Base-by-base conservation (phyloP, 78 protist genomes). In the Dictyostelium firmibasis region DNA sequence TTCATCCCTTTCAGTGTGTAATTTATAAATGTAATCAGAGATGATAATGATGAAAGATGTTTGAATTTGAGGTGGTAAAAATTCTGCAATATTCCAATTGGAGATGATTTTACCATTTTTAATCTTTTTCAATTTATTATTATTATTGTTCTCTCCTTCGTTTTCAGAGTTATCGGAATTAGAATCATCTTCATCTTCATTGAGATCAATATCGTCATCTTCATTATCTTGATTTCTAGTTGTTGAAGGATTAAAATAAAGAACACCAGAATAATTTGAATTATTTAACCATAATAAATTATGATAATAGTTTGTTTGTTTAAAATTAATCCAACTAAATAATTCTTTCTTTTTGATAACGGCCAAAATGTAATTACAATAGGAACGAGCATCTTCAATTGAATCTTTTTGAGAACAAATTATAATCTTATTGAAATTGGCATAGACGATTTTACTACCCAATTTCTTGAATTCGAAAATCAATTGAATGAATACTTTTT, bases 401-500 rank as follows among this genome's bases (percentile, higher is more conserved):
- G 85, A 57, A 23, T 41, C 64, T 78, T 98, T 98, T 25, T 41
- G 75, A 25, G 99, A 96, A 62, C 81, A n/a, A 38, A 98, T 25
- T 29, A 98, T 91, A 29, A 97, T 38, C 16, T 83, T 69, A 83
- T 87, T 81, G 77, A 96, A 95, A 82, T 44, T 81, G 35, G 98
- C 99, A 50, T 89, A 96, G 5, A 98, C 88, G 1, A 98, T 50
- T 33, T 16, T 62, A 1, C 94, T 31, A 75, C 99, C 99, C 2
- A 96, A 95, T n/a, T 85, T 57, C 27, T 79, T 83, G 41, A 98
- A 50, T 60, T 96, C 91, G 29, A 91, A 95, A 4, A 97, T 41
- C 62, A 98, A 76, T 31, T 98, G 93, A 44, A 94, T 91, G 27
- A 83, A 89, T 13, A 98, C 97, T 95, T 98, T 98, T 53, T 94